Evolutionary conservation across 306 rosid species (phyloP).

Genomic region (Astragalus membranaceus): DNA sequence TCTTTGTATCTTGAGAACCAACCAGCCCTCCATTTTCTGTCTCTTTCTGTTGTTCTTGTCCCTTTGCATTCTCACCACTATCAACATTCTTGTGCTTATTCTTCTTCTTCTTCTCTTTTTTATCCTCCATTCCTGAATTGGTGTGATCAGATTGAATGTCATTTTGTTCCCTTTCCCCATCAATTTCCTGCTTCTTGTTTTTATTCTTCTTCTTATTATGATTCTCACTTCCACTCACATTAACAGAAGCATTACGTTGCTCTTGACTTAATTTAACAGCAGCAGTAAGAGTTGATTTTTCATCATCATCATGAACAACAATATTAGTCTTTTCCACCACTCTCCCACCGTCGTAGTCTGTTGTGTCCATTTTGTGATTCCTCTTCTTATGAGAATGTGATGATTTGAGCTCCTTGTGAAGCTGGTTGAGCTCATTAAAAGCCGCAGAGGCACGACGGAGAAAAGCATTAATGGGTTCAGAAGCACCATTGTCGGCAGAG

Average conservation of each 20-base stretch:
- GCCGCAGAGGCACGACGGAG: conserved; percentile 22
- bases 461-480: background rate
- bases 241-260: conserved; percentile 5
- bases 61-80: background rate
- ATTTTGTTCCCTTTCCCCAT: background rate
- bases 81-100: background rate
- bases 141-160: background rate
- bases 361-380: too few relatives aligned
- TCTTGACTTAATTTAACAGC: background rate
- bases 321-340: too few relatives aligned
- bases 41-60: background rate
- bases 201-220: conserved; percentile 22
- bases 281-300: background rate
- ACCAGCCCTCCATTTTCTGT: background rate
- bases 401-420: background rate
- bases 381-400: too few relatives aligned
- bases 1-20: background rate
- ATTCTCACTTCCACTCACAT: conserved; percentile 8
- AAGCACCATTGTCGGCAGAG: conserved; percentile 36
- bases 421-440: conserved; percentile 28
- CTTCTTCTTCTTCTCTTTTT: background rate
- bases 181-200: background rate
- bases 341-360: too few relatives aligned
- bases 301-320: background rate
- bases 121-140: background rate